phyloP scores from a whole-genome alignment of 2,329 filamentous ascomycete genomes.

The Pseudogymnoascus sp. region DNA sequence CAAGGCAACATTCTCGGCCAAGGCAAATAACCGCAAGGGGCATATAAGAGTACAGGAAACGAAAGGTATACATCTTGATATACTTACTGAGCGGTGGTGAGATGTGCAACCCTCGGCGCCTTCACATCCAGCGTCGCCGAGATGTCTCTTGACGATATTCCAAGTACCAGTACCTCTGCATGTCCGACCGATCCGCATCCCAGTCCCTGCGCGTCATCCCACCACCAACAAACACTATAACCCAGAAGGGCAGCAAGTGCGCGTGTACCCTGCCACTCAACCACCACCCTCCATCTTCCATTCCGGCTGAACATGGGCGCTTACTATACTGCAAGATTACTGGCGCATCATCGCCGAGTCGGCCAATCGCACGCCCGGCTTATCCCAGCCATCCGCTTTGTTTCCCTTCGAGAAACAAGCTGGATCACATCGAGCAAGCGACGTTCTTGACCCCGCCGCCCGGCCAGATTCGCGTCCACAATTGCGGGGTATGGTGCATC shows the following conservation, averaged over 20 bases:
- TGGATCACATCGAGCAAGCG: not conserved
- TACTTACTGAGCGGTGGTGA: not conserved
- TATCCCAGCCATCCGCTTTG: conserved; percentile 5
- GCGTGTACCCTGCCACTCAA: conserved; percentile 3
- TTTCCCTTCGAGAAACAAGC: not conserved
- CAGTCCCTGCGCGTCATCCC: conserved; percentile 2
- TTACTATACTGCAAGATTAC: not conserved
- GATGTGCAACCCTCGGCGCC: not conserved
- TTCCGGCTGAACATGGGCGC: conserved; percentile 3
- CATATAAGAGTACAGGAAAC: not conserved
- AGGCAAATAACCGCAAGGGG: not conserved
- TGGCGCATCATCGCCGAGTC: not conserved
- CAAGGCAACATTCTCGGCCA: not conserved
- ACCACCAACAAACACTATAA: not conserved
- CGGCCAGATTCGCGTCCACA: not conserved
- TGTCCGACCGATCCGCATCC: not conserved
- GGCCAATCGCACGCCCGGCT: not conserved
- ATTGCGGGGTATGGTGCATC: not conserved
- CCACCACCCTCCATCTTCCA: not conserved
- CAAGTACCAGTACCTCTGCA: not conserved
- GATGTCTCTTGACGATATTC: not conserved
- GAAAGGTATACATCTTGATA: not conserved
- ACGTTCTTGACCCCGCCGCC: not conserved
- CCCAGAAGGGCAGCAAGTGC: not conserved
- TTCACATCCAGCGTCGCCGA: not conserved